These are phyloP conservation scores for Naganishia friedmannii DNA, from an alignment of 768 basidiomycete species.

Conservation along the genomic window DNA sequence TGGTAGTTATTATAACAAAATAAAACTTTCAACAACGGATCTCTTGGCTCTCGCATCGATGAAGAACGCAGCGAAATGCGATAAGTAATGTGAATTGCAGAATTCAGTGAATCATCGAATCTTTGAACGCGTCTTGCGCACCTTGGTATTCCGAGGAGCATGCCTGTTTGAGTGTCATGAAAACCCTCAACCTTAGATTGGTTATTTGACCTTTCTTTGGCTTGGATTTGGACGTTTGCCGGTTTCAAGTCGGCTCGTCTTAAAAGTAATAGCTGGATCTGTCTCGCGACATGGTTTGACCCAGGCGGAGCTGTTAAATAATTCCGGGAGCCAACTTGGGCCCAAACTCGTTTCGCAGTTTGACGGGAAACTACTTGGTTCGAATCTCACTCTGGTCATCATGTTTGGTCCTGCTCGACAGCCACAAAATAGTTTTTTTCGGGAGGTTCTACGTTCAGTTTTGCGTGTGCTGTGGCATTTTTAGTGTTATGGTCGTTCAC, in stretches of 20 bases:
- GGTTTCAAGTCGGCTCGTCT: conserved; percentile 6
- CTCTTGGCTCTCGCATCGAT: conserved; percentile 76
- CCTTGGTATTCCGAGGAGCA: conserved; percentile 66
- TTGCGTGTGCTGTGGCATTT: too few species aligned
- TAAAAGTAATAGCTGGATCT: conserved; percentile 20
- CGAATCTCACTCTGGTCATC: too few species aligned
- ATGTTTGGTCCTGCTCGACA: too few species aligned
- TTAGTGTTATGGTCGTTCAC: too few species aligned
- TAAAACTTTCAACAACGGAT: conserved; percentile 64
- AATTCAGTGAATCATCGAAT: conserved; percentile 79
- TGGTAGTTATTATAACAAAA: conserved; percentile 45
- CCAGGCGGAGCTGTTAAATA: too few species aligned
- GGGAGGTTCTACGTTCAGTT: too few species aligned
- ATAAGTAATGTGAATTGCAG: conserved; percentile 81
- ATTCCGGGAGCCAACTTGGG: too few species aligned
- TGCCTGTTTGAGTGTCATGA: conserved; percentile 15
- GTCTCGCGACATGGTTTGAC: conserved; percentile 21
- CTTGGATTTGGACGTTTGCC: conserved; percentile 14
- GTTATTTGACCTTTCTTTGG: conserved; percentile 12
- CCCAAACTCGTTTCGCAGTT: too few species aligned
- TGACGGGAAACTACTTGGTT: too few species aligned
- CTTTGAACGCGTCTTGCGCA: conserved; percentile 78
- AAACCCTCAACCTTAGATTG: conserved; percentile 14
- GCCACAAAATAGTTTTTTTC: too few species aligned
- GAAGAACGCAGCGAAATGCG: conserved; percentile 77